Base-by-base conservation (phyloP, 2,329 filamentous ascomycete species). In the Endothia cerciana region DNA sequence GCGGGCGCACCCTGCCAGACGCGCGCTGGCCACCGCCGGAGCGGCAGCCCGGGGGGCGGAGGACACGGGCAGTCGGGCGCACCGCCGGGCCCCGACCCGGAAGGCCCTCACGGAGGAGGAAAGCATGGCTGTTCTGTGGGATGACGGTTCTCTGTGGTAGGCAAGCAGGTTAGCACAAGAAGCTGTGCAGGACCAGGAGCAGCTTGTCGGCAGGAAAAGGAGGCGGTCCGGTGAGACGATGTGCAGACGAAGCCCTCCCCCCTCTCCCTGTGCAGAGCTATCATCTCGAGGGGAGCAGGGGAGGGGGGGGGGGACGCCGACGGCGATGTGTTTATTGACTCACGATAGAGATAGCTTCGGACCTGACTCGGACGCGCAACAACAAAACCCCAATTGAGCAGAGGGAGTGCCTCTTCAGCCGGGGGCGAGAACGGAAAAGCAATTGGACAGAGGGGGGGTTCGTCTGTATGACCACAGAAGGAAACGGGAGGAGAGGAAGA, bases 31-130 rank as follows among this genome's bases (percentile, higher is more conserved):
- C 19, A 65, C 57, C 38, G 59, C 49, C 33, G 49, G 60, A 22
- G 59, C 53, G 47, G 55, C 62, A 47, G 55, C 63, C 30, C 63
- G 58, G 47, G 49, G 51, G 25, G 40, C n/a, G 28, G 47, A 60
- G 36, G 64, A 55, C 45, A 51, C 60, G 47, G 68, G 67, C 49
- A 75, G 66, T 68, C 79, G 76, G 64, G 76, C 73, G 70, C 74
- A 76, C 70, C 77, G 79, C 69, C 81, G 78, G 70, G 78, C 77
- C 65, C 79, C 79, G 63, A 80, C 80, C 75, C 81, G 75, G 66
- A 83, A 70, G 71, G 77, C 77, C 69, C 78, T 76, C 60, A 62
- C 65, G 66, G 77, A 75, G 62, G 78, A 76, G 69, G 81, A 80
- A 66, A 82, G 74, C 81, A 83, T 83, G 43, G 62, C 49, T 53